phyloP scores from a whole-genome alignment of 2,329 filamentous ascomycete genomes.

The Chalara sp. region DNA sequence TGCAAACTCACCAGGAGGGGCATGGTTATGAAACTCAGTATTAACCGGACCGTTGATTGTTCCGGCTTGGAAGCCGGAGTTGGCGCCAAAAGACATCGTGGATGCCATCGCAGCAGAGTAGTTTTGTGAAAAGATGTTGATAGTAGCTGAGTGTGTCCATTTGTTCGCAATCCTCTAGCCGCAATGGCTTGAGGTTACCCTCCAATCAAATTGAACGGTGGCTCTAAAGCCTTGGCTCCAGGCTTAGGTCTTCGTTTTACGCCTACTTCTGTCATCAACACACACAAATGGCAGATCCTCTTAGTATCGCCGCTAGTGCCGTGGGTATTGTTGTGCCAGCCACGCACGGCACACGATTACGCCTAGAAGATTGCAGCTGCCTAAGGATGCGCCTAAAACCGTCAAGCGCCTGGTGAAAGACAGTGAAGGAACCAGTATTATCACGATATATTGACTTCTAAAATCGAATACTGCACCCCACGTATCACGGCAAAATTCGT shows the following conservation, averaged over 20 bases:
- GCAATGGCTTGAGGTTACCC: conserved; percentile 6
- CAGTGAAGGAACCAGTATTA: conserved; percentile 22
- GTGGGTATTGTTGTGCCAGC: conserved; percentile 26
- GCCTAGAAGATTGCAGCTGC: conserved; percentile 26
- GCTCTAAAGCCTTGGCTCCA: conserved; percentile 6
- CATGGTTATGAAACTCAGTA: background rate
- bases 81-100: background rate
- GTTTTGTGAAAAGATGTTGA: background rate
- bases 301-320: conserved; percentile 27
- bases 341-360: conserved; percentile 24
- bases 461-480: conserved; percentile 22
- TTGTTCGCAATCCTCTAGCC: conserved; percentile 10
- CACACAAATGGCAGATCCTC: conserved; percentile 16
- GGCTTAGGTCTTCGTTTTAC: background rate
- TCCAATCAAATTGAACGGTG: conserved; percentile 8
- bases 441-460: conserved; percentile 18
- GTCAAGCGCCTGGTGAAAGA: conserved; percentile 26
- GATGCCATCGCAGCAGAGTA: background rate
- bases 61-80: background rate
- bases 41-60: background rate
- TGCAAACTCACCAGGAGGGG: background rate
- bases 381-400: conserved; percentile 27
- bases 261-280: conserved; percentile 5
- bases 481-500: conserved; percentile 17
- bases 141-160: background rate